Percentiles rank a stretch among this genome's conserved stretches.
These are phyloP conservation scores for Helotiales sp. DNA, from an alignment of 2,329 filamentous ascomycete species.

Conservation along the genomic window DNA sequence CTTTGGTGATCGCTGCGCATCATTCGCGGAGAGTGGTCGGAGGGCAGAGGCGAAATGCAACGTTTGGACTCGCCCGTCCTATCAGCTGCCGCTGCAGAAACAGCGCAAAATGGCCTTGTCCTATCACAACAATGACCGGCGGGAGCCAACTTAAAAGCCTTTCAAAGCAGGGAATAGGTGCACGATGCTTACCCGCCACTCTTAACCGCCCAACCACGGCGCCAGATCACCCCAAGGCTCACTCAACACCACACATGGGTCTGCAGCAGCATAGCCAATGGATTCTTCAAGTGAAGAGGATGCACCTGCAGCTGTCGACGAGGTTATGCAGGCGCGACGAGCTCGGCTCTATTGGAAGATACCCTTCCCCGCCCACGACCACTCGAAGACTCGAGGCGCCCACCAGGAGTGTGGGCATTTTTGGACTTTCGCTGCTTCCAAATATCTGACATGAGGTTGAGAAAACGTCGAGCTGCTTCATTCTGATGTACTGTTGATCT, in stretches of 20 bases:
- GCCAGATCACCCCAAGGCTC: conserved; percentile 20
- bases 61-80: neutral
- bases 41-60: conserved; percentile 8
- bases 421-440: conserved; percentile 1
- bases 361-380: conserved; percentile 16
- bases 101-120: neutral
- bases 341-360: conserved; percentile 21
- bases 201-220: conserved; percentile 26
- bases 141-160: neutral
- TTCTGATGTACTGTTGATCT: conserved; percentile 4
- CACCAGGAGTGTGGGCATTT: conserved; percentile 7
- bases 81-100: neutral
- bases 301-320: too few species aligned
- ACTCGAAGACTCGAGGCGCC: conserved; percentile 11
- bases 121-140: conserved; percentile 12
- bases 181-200: conserved; percentile 3
- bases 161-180: conserved; percentile 7
- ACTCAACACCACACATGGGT: conserved; percentile 17
- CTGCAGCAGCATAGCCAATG: conserved; percentile 18
- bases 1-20: conserved; percentile 13
- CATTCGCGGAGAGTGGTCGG: conserved; percentile 14
- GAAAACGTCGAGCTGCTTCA: neutral
- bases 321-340: conserved; percentile 27
- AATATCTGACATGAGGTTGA: conserved; percentile 4
- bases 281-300: neutral